Percentiles rank a stretch among this genome's conserved stretches.
Evolutionary conservation across 1,284 basidiomycete genomes (phyloP).

Genomic region (Taiwanofungus camphoratus): DNA sequence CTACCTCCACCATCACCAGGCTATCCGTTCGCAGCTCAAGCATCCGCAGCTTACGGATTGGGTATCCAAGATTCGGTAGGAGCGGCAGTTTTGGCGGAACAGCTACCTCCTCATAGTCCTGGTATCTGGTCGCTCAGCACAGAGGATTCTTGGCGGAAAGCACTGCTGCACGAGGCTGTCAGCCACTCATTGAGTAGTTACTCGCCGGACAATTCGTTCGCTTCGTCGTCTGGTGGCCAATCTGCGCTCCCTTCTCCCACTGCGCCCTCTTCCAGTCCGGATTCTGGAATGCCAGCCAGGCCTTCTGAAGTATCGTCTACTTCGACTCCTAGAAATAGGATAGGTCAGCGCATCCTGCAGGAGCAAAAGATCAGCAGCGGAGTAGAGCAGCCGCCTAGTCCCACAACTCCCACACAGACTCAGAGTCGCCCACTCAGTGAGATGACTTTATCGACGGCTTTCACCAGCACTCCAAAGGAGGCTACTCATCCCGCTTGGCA

Average conservation of each 20-base stretch:
- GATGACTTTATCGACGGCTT: conserved; percentile 21
- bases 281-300: neutral
- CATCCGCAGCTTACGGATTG: conserved; percentile 61
- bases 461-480: conserved; percentile 16
- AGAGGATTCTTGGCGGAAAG: conserved; percentile 66
- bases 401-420: conserved; percentile 12
- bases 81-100: conserved; percentile 65
- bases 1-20: conserved; percentile 56
- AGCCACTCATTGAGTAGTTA: conserved; percentile 62
- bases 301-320: conserved; percentile 11
- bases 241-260: conserved; percentile 17
- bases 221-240: conserved; percentile 14
- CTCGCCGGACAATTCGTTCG: conserved; percentile 37
- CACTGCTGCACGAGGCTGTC: conserved; percentile 65
- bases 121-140: conserved; percentile 48
- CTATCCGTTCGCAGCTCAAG: conserved; percentile 69
- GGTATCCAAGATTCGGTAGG: conserved; percentile 67
- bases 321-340: conserved; percentile 11
- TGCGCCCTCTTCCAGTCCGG: conserved; percentile 10
- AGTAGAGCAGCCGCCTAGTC: conserved; percentile 10
- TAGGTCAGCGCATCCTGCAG: conserved; percentile 27
- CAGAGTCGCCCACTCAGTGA: conserved; percentile 17
- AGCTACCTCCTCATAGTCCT: conserved; percentile 63
- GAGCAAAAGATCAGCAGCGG: conserved; percentile 14
- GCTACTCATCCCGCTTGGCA: conserved; percentile 8